Percentiles rank a stretch among this genome's conserved stretches.
phyloP scores from a whole-genome alignment of 768 basidiomycete genomes.

The Austroboletus festivus region DNA sequence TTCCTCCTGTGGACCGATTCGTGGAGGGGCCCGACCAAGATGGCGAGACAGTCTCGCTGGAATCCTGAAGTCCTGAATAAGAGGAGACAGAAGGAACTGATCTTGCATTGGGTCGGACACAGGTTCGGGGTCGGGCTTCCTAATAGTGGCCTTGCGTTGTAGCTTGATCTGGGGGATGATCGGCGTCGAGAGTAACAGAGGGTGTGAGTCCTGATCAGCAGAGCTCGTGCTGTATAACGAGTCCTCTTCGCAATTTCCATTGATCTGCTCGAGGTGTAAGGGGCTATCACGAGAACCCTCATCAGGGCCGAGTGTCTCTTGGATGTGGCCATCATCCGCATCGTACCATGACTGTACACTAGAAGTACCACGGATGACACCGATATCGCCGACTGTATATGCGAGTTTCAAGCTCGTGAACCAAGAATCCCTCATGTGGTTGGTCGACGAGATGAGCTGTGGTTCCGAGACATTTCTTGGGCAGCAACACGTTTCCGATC shows the following conservation, averaged over 20 bases:
- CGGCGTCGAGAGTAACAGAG: conserved; percentile 25
- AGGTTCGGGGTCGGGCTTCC: conserved; percentile 2
- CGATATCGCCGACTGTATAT: conserved; percentile 10
- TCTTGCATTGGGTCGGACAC: background rate
- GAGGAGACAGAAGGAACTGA: conserved; percentile 17
- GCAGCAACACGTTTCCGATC: background rate
- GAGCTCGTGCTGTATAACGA: conserved; percentile 27
- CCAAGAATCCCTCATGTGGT: conserved; percentile 18
- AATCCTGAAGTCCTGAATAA: conserved; percentile 13
- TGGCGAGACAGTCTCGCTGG: conserved; percentile 15
- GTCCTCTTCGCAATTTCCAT: conserved; percentile 10
- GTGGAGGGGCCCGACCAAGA: conserved; percentile 7
- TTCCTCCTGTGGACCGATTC: background rate
- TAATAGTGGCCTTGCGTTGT: conserved; percentile 25
- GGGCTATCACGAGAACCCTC: background rate
- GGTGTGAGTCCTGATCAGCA: conserved; percentile 22
- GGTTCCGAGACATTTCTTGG: conserved; percentile 25
- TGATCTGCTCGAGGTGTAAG: background rate
- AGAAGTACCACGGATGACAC: background rate
- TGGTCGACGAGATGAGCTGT: conserved; percentile 18
- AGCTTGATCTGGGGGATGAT: conserved; percentile 28
- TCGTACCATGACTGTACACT: background rate
- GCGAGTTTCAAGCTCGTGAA: conserved; percentile 8
- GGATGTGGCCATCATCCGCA: background rate
- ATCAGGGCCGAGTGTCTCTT: background rate